phyloP scores from a whole-genome alignment of 768 basidiomycete species.

The Stropharia rugosoannulata region DNA sequence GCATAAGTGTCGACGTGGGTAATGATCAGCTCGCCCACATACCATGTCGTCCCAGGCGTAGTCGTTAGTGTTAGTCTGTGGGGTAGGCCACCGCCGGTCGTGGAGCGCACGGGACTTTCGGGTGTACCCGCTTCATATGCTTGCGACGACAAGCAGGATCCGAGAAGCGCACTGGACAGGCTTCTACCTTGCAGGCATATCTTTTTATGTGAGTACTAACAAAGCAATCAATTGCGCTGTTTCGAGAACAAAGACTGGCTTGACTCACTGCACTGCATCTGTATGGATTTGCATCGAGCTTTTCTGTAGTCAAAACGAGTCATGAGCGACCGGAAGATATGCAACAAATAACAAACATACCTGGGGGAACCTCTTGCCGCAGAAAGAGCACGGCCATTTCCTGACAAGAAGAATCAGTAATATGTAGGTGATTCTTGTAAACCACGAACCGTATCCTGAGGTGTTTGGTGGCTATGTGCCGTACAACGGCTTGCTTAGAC shows the following conservation, averaged over 20 bases:
- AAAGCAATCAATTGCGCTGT: not conserved
- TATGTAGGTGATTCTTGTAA: not conserved
- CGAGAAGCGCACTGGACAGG: slow-evolving; percentile 59
- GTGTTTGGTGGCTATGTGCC: slow-evolving; percentile 66
- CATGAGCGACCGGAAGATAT: not conserved
- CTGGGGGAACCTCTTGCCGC: slow-evolving; percentile 5
- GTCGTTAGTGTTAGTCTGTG: not conserved
- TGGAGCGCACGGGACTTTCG: slow-evolving; percentile 2
- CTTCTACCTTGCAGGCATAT: too few species aligned
- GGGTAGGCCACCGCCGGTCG: slow-evolving; percentile 4
- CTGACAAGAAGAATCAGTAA: not conserved
- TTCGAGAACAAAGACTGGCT: not conserved
- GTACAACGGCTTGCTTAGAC: slow-evolving; percentile 62
- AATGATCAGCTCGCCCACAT: not conserved
- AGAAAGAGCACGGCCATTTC: slow-evolving; percentile 1
- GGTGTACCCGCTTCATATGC: slow-evolving; percentile 52
- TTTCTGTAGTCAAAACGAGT: not conserved
- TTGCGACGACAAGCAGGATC: slow-evolving; percentile 65
- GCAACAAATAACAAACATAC: not conserved
- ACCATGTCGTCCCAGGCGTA: not conserved
- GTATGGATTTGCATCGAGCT: slow-evolving; percentile 2
- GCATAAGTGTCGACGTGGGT: not conserved
- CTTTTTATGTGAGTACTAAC: slow-evolving; percentile 51
- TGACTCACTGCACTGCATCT: slow-evolving; percentile 5
- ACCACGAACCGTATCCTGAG: slow-evolving; percentile 53